Percentiles rank a stretch among this genome's conserved stretches.
phyloP scores from a whole-genome alignment of 495 filamentous ascomycete genomes.

The Apiosordaria backusii region DNA sequence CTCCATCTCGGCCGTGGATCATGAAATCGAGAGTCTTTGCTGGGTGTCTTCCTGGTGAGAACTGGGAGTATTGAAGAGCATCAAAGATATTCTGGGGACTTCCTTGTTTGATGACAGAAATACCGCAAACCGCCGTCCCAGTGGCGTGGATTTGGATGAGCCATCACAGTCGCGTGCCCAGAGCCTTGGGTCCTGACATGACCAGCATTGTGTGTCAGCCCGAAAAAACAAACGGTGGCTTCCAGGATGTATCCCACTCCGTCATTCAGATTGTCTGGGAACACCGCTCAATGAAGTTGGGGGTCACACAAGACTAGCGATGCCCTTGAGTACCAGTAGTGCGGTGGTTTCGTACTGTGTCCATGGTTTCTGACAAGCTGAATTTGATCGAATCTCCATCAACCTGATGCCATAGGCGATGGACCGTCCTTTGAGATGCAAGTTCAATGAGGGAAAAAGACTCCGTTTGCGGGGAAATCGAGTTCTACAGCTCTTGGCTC shows the following conservation, averaged over 20 bases:
- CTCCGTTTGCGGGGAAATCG: not conserved
- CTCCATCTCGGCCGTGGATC: not conserved
- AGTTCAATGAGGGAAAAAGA: not conserved
- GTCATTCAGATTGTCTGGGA: not conserved
- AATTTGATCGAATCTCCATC: not conserved
- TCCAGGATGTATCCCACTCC: not conserved
- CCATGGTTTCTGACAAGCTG: not conserved
- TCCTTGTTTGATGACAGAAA: not conserved
- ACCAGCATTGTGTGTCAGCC: conserved; percentile 1
- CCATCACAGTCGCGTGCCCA: not conserved
- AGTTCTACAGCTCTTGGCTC: not conserved
- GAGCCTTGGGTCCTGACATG: not conserved
- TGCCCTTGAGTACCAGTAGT: not conserved
- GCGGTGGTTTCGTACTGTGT: too few species aligned
- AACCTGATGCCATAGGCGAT: not conserved
- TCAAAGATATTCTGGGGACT: not conserved
- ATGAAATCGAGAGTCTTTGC: not conserved
- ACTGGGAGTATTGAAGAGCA: not conserved
- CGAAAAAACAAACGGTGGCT: not conserved
- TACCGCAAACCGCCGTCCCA: not conserved
- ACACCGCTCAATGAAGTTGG: not conserved
- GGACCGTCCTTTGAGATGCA: not conserved
- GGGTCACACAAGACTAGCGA: conserved; percentile 11
- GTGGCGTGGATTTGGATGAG: not conserved
- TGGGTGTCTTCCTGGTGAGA: not conserved